These are phyloP conservation scores for Fraxinus cuspidata DNA, from an alignment of 257 asterid species.

Conservation along the genomic window DNA sequence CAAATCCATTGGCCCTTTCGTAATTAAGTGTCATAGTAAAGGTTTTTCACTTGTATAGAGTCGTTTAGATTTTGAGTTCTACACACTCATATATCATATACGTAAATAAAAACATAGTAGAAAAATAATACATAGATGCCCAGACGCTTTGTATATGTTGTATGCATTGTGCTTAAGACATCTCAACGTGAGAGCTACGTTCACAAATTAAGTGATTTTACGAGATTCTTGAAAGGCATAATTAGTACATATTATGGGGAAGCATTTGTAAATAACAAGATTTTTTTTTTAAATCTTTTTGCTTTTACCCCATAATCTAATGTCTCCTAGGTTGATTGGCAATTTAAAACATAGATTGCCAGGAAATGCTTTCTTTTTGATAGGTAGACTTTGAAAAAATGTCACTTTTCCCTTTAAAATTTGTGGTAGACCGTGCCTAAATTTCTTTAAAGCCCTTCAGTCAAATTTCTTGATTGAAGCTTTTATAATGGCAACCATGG, in stretches of 20 bases:
- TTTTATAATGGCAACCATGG: background rate
- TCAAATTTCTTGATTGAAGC: background rate
- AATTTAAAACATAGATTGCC: background rate
- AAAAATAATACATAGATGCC: background rate
- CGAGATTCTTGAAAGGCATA: too few relatives aligned
- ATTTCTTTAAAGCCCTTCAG: background rate
- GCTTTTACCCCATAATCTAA: background rate
- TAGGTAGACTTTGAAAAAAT: background rate
- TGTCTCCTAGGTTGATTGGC: background rate
- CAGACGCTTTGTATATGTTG: background rate
- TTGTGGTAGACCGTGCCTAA: background rate
- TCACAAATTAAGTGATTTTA: too few relatives aligned
- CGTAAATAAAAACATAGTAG: background rate
- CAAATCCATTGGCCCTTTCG: background rate
- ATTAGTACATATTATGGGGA: background rate
- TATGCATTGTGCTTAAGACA: background rate
- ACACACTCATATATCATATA: background rate
- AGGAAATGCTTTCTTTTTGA: background rate
- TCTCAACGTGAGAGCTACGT: background rate
- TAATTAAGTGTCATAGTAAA: background rate
- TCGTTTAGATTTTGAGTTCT: background rate
- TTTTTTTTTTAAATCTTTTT: background rate
- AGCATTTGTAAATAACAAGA: background rate
- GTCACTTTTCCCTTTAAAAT: background rate
- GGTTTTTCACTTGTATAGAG: background rate